Conservation (phyloP, 768 basidiomycete species). For the Rhizopogon rudus region DNA sequence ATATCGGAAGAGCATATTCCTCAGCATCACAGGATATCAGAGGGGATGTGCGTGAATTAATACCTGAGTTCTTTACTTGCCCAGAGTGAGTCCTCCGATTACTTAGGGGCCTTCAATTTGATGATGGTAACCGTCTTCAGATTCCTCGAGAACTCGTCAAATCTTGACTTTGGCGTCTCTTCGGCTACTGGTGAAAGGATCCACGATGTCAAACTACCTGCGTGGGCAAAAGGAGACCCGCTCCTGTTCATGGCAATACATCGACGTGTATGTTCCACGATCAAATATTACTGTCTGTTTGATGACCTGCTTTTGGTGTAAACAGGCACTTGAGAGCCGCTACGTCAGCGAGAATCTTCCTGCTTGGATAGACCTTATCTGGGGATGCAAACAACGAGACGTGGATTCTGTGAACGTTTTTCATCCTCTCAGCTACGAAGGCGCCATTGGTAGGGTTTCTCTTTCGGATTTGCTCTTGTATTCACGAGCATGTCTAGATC, state of each 20-base stretch:
- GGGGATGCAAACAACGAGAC: slow-evolving; percentile 85
- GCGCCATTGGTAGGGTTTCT: slow-evolving; percentile 60
- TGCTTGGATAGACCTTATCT: slow-evolving; percentile 92
- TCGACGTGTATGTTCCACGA: slow-evolving; percentile 48
- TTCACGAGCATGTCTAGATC: slow-evolving; percentile 39
- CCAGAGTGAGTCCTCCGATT: slow-evolving; percentile 56
- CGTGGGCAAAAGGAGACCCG: slow-evolving; percentile 85
- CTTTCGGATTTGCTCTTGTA: background rate
- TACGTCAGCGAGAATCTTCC: slow-evolving; percentile 81
- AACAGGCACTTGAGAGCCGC: slow-evolving; percentile 81
- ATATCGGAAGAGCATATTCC: slow-evolving; percentile 74
- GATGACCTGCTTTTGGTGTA: background rate
- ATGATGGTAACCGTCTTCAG: slow-evolving; percentile 32
- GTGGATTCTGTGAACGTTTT: slow-evolving; percentile 75
- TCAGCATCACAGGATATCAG: slow-evolving; percentile 83
- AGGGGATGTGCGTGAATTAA: slow-evolving; percentile 91
- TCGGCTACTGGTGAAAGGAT: slow-evolving; percentile 75
- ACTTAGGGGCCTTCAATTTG: background rate
- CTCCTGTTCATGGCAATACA: slow-evolving; percentile 77
- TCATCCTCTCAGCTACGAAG: slow-evolving; percentile 92
- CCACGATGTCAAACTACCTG: slow-evolving; percentile 83
- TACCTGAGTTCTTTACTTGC: slow-evolving; percentile 83
- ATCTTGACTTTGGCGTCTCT: slow-evolving; percentile 74
- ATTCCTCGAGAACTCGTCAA: slow-evolving; percentile 76
- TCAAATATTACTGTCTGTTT: background rate